A percentile compares a stretch with the other conserved stretches of the same genome.
Conservation (phyloP, 495 filamentous ascomycete genomes). For the Trichoderma reesei region DNA sequence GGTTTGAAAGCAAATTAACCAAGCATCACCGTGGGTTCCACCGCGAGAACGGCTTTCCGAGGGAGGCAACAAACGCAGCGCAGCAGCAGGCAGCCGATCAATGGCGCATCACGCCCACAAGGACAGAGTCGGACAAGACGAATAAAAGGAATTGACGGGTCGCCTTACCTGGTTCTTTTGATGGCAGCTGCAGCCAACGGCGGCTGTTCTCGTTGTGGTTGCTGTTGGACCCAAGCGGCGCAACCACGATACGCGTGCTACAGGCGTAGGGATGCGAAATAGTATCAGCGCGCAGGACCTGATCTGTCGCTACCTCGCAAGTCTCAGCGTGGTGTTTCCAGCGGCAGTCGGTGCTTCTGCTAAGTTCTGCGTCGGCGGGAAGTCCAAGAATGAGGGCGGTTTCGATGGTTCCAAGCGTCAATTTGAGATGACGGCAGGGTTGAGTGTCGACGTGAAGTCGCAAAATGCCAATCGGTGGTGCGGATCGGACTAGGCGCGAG, state of each 20-base stretch:
- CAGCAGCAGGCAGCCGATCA: background rate
- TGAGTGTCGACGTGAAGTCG: background rate
- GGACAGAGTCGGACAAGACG: background rate
- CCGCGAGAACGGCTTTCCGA: background rate
- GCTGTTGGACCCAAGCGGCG: background rate
- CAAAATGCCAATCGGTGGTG: background rate
- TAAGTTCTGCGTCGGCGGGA: background rate
- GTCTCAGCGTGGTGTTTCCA: no score
- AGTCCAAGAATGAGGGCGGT: background rate
- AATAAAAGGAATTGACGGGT: background rate
- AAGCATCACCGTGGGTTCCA: background rate
- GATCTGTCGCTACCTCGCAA: background rate
- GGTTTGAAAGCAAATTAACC: background rate
- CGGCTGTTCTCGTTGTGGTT: background rate
- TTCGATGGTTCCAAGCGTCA: background rate
- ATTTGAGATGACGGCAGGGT: background rate
- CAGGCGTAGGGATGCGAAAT: background rate
- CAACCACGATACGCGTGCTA: slow-evolving; percentile 3
- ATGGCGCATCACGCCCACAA: background rate
- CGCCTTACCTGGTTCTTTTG: background rate
- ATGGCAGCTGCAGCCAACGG: background rate
- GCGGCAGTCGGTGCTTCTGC: background rate
- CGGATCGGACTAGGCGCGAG: background rate
- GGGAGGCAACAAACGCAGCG: background rate
- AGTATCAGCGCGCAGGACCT: background rate